These are phyloP conservation scores for Lepidium didymum DNA, from an alignment of 345 rosid genomes.

Conservation along the genomic window DNA sequence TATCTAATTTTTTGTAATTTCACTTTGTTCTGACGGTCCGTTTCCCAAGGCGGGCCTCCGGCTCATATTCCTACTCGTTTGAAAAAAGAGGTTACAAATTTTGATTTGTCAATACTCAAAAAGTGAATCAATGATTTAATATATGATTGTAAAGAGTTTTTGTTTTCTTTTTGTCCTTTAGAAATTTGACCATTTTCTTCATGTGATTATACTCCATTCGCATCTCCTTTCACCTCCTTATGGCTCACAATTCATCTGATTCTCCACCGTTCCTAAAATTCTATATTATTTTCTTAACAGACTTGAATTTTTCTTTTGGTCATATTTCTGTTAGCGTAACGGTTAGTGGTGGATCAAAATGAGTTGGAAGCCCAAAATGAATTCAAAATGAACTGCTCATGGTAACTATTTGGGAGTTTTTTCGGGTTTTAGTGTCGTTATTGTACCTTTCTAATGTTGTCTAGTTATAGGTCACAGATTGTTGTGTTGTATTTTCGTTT, in stretches of 20 bases:
- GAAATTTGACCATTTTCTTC: constrained; percentile 17
- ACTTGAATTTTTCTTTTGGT: no score
- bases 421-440: no score
- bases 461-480: no score
- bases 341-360: no score
- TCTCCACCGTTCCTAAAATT: constrained; percentile 8
- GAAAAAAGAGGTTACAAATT: neutral
- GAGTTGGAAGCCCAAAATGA: no score
- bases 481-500: no score
- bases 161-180: constrained; percentile 22
- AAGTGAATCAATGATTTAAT: constrained; percentile 26
- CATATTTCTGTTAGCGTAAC: no score
- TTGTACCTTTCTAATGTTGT: no score
- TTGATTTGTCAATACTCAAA: constrained; percentile 12
- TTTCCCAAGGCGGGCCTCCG: constrained; percentile 23
- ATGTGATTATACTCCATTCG: constrained; percentile 16
- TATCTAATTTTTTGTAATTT: constrained; percentile 1
- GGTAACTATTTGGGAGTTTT: no score
- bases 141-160: constrained; percentile 15
- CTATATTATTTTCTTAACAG: neutral
- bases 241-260: neutral
- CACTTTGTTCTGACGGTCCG: constrained; percentile 18
- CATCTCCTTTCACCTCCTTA: constrained; percentile 7
- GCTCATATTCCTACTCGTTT: constrained; percentile 19
- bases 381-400: no score